phyloP scores from a whole-genome alignment of 1,139 yeast genomes.

The Scheffersomyces cryptocercus region DNA sequence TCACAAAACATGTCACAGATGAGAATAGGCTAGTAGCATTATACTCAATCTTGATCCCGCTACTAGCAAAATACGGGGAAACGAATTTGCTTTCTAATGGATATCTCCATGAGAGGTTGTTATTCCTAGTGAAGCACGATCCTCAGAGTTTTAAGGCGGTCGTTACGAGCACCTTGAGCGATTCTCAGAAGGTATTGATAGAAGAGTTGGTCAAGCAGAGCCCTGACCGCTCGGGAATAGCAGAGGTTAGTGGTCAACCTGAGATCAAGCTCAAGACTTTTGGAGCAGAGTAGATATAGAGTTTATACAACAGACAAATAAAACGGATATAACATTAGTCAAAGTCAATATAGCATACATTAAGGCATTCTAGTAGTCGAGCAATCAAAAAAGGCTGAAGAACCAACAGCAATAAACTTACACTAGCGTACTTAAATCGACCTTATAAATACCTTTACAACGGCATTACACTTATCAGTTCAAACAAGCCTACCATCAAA shows the following conservation, averaged over 20 bases:
- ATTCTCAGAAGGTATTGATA: constrained; percentile 36
- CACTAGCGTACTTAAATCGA: no score
- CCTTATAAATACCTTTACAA: no score
- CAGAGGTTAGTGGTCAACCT: constrained; percentile 10
- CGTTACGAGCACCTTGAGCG: constrained; percentile 37
- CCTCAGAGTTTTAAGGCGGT: constrained; percentile 56
- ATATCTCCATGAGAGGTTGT: constrained; percentile 53
- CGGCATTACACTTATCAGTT: no score
- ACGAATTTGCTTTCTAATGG: constrained; percentile 22
- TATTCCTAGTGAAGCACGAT: constrained; percentile 51
- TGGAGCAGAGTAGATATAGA: constrained; percentile 12
- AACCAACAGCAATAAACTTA: no score
- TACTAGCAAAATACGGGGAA: constrained; percentile 44
- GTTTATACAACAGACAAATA: neutral
- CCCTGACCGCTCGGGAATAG: neutral
- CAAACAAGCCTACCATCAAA: no score
- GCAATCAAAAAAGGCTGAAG: no score
- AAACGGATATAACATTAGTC: neutral
- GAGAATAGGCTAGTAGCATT: constrained; percentile 30
- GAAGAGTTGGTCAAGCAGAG: constrained; percentile 40
- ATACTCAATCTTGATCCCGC: constrained; percentile 50
- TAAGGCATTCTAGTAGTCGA: neutral
- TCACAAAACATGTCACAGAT: constrained; percentile 35
- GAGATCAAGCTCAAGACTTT: constrained; percentile 40
- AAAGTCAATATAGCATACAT: neutral